Percentiles rank a stretch among this genome's conserved stretches.
Conservation (phyloP, 257 asterid species). For the Echites panduratus region DNA sequence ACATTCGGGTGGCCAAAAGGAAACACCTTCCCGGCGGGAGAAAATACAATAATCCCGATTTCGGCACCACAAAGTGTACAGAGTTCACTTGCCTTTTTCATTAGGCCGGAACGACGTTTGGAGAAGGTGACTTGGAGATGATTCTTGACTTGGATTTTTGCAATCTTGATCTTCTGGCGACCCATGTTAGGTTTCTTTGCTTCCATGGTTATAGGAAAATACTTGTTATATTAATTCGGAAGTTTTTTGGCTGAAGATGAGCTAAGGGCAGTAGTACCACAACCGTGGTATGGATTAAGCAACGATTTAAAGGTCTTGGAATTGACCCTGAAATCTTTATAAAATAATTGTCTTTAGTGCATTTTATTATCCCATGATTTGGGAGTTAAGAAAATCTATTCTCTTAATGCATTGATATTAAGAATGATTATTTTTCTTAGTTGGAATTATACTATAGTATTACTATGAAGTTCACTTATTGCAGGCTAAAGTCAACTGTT, state of each 20-base stretch:
- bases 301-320: constrained; percentile 29
- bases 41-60: constrained; percentile 56
- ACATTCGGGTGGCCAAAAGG: constrained; percentile 72
- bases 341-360: constrained; percentile 5
- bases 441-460: constrained; percentile 22
- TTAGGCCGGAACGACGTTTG: constrained; percentile 58
- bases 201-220: constrained; percentile 32
- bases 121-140: constrained; percentile 75
- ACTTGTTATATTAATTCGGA: too few relatives aligned
- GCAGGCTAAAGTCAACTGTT: constrained; percentile 18
- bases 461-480: constrained; percentile 7
- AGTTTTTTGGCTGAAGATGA: too few relatives aligned
- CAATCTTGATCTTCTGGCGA: constrained; percentile 64
- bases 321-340: constrained; percentile 16
- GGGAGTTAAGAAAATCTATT: constrained; percentile 46
- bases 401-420: constrained; percentile 26
- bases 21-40: constrained; percentile 74
- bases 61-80: constrained; percentile 69
- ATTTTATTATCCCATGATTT: constrained; percentile 36
- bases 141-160: constrained; percentile 58
- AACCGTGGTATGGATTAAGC: not conserved
- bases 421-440: constrained; percentile 19
- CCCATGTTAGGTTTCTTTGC: constrained; percentile 59
- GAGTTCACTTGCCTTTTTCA: constrained; percentile 73
- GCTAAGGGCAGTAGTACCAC: too few relatives aligned